Evolutionary conservation across 495 filamentous ascomycete species (phyloP), one percentile per base, ranked within the genome.

Genomic region (Penicillium egyptiacum): DNA sequence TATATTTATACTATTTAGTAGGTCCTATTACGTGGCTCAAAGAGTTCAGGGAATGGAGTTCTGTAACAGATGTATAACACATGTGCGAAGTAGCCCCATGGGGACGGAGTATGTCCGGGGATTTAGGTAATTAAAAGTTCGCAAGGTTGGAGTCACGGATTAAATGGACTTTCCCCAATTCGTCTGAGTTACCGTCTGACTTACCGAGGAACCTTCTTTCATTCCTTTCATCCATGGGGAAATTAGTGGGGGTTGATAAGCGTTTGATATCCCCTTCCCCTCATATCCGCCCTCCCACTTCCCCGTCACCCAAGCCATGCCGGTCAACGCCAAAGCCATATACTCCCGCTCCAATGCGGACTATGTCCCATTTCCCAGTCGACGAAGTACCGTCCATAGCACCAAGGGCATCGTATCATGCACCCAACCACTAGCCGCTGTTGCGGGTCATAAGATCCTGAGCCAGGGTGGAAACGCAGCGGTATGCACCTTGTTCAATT

Each of bases 391-490:
- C 31, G 89, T 98, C 8, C 92, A 98, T 68, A 96, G 91, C 70
- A 89, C 88, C 17, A 88, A 95, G 70, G 94, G 92, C 33, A 96
- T 98, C 44, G 87, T 98, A 50, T 81, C 93, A 28, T 96, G 89
- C 66, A 90, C 90, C 2, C 94, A 98, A 73, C 90, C 94, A 8
- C 79, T 98, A 48, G 94, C 94, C 10, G 88, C 90, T 17, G 89
- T 89, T 67, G 93, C 91, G 42, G 94, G 94, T 28, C 82, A 97
- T 43, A 83, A 85, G 49, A 83, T 98, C 41, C 79, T 98, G 26
- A 85, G 85, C 55, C 84, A 87, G 37, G 94, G 94, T 25, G 94
- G 94, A 53, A 98, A 98, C 77, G 90, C 90, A 62, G 95, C 94
- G 51, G 91, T 92, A 78, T 70, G 88, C 23, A 42, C 5, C 3